Percentiles rank a stretch among this genome's conserved stretches.
Evolutionary conservation across 495 filamentous ascomycete species (phyloP).

Genomic region (Hyphodiscus hymeniophilus): DNA sequence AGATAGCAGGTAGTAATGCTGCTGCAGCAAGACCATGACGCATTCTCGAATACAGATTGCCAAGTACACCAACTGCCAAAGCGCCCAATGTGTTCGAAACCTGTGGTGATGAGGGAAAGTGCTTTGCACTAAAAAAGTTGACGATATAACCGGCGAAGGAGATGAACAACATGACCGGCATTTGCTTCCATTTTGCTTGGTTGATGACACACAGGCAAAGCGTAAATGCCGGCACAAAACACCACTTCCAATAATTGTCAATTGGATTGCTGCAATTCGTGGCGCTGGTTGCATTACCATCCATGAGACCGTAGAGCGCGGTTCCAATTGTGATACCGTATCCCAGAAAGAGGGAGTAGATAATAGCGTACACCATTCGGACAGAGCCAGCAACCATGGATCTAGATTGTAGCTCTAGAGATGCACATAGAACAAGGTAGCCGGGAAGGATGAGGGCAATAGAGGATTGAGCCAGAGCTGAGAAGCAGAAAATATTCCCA

Average conservation of each 20-base stretch:
- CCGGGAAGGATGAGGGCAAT: constrained; percentile 92
- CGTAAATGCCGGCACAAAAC: constrained; percentile 77
- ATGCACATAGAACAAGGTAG: constrained; percentile 73
- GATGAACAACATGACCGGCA: constrained; percentile 78
- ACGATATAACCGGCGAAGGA: constrained; percentile 80
- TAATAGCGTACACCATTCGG: constrained; percentile 92
- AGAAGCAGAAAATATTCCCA: constrained; percentile 78
- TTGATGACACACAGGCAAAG: constrained; percentile 79
- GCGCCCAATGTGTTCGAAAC: constrained; percentile 80
- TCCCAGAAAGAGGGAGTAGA: constrained; percentile 93
- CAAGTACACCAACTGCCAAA: constrained; percentile 75
- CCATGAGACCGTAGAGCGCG: constrained; percentile 77
- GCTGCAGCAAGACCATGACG: constrained; percentile 80
- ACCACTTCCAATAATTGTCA: constrained; percentile 57
- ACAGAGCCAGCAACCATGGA: constrained; percentile 86
- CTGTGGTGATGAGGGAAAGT: constrained; percentile 70
- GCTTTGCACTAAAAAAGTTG: constrained; percentile 67
- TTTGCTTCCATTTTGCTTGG: constrained; percentile 83
- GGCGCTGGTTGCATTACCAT: constrained; percentile 61
- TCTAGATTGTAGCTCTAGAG: constrained; percentile 79
- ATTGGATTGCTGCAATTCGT: constrained; percentile 62
- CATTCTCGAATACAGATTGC: constrained; percentile 81
- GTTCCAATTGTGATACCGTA: constrained; percentile 95
- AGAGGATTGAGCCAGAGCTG: constrained; percentile 78
- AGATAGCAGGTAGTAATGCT: constrained; percentile 85